phyloP scores from a whole-genome alignment of 1,139 yeast genomes.

The Nakaseomyces uthaithaninus region DNA sequence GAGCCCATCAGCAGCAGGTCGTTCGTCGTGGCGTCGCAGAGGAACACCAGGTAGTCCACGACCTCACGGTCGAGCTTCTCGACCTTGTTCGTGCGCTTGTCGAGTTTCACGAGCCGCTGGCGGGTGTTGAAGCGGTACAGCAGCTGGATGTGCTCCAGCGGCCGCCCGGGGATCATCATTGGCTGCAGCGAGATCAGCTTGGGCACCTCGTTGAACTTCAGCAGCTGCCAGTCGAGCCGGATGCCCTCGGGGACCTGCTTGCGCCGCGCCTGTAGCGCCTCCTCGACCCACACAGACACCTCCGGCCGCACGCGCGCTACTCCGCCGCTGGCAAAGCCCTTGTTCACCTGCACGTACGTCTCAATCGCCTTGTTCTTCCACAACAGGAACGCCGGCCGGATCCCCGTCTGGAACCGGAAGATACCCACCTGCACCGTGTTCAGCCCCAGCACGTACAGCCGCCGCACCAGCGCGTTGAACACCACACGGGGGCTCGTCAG shows the following conservation, averaged over 20 bases:
- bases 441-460: conserved; percentile 48
- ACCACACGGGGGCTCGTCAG: conserved; percentile 37
- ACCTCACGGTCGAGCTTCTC: conserved; percentile 49
- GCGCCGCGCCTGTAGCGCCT: conserved; percentile 45
- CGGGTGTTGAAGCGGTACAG: conserved; percentile 68
- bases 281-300: conserved; percentile 55
- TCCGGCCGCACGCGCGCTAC: conserved; percentile 38
- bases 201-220: conserved; percentile 63
- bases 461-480: conserved; percentile 38
- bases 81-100: conserved; percentile 40
- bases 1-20: conserved; percentile 70
- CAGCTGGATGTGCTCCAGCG: conserved; percentile 61
- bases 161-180: conserved; percentile 50
- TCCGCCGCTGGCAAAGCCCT: conserved; percentile 52
- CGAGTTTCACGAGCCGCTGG: conserved; percentile 53
- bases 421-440: conserved; percentile 59
- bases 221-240: conserved; percentile 66
- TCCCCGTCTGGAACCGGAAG: conserved; percentile 54
- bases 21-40: conserved; percentile 64
- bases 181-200: conserved; percentile 65
- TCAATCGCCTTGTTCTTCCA: conserved; percentile 73
- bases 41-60: conserved; percentile 66
- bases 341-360: conserved; percentile 54
- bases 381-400: conserved; percentile 54
- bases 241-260: conserved; percentile 50